Evolutionary conservation across 2,329 filamentous ascomycete species (phyloP).

Genomic region (Macrophomina tecta): DNA sequence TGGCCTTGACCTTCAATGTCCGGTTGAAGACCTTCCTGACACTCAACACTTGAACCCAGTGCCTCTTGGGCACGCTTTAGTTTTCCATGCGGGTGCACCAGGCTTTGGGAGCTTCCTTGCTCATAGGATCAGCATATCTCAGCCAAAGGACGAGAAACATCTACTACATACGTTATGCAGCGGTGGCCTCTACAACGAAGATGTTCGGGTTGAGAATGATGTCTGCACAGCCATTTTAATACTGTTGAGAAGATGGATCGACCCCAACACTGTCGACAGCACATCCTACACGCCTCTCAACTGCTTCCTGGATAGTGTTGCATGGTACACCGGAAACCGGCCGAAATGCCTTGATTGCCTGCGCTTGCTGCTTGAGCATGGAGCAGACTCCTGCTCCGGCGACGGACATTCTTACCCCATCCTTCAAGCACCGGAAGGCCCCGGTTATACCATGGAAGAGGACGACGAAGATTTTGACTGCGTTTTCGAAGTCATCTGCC

Average conservation of each 20-base stretch:
- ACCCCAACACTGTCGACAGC: neutral
- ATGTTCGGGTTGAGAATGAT: neutral
- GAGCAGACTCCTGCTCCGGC: neutral
- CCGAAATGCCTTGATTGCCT: neutral
- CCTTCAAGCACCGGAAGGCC: neutral
- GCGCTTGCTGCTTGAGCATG: neutral
- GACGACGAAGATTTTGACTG: neutral
- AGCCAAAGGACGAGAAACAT: neutral
- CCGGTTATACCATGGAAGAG: neutral
- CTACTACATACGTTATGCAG: neutral
- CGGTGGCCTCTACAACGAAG: neutral
- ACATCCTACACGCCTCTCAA: neutral
- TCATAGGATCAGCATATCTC: too few relatives aligned
- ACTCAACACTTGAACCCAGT: neutral
- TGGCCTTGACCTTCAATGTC: neutral
- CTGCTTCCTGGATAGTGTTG: neutral
- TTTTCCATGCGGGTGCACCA: neutral
- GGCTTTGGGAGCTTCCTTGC: neutral
- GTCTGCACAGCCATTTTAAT: neutral
- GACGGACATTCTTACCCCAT: neutral
- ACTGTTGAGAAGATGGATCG: neutral
- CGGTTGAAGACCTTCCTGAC: neutral
- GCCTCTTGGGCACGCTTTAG: neutral
- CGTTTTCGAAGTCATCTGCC: conserved; percentile 1
- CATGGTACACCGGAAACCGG: neutral